A percentile compares a stretch with the other conserved stretches of the same genome.
phyloP scores from a whole-genome alignment of 208 protist genomes.

The Angomonas ambiguus region DNA sequence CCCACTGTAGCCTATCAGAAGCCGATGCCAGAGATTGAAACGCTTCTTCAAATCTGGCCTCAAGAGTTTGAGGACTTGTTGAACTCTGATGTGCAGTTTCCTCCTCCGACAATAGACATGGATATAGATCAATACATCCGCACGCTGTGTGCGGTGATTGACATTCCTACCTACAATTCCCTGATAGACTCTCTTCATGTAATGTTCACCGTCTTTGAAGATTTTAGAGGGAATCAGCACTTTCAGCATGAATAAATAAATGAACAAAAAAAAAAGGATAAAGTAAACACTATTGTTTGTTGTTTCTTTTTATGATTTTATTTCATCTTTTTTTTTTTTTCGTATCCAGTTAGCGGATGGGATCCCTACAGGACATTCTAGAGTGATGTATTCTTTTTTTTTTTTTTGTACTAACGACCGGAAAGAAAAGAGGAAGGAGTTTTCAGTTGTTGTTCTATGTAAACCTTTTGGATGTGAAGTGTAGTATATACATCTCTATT shows the following conservation, averaged over 20 bases:
- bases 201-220: slow-evolving; percentile 96
- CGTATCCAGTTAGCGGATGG: no score
- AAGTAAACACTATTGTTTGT: slow-evolving; percentile 1
- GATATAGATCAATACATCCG: slow-evolving; percentile 93
- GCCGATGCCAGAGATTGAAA: slow-evolving; percentile 96
- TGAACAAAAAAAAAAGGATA: slow-evolving; percentile 14
- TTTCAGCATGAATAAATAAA: slow-evolving; percentile 83
- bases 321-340: slow-evolving; percentile 12
- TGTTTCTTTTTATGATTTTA: background rate
- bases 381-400: slow-evolving; percentile 14
- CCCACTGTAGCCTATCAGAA: slow-evolving; percentile 94
- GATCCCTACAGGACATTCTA: no score
- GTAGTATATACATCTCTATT: background rate
- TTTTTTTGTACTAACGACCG: no score
- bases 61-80: slow-evolving; percentile 93
- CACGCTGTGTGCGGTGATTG: slow-evolving; percentile 93
- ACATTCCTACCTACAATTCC: slow-evolving; percentile 96
- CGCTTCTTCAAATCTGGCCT: slow-evolving; percentile 94
- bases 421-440: no score
- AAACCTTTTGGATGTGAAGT: slow-evolving; percentile 4
- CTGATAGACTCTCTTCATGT: slow-evolving; percentile 97
- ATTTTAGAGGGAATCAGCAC: slow-evolving; percentile 94
- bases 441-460: no score
- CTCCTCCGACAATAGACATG: slow-evolving; percentile 88
- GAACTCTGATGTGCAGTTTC: slow-evolving; percentile 86